These are phyloP conservation scores for Phaeosphaeria sp. DNA, from an alignment of 2,329 filamentous ascomycete species.

Conservation along the genomic window DNA sequence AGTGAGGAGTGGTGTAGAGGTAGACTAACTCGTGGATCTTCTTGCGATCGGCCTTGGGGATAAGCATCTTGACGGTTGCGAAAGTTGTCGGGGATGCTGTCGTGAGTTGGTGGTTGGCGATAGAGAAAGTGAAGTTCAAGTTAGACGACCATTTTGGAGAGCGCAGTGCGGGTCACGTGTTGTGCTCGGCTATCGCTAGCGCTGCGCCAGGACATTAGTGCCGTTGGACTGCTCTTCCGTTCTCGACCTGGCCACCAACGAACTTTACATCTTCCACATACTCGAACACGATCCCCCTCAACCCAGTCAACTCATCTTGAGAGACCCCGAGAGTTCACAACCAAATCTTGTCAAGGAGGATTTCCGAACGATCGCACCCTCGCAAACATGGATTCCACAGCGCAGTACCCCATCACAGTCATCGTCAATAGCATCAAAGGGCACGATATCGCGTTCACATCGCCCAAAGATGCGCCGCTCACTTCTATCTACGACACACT, in stretches of 20 bases:
- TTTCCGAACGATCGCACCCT: not conserved
- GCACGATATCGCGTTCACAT: conserved; percentile 79
- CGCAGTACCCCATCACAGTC: conserved; percentile 55
- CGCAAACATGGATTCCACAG: conserved; percentile 31
- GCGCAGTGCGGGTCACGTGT: conserved; percentile 11
- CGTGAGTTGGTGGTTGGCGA: conserved; percentile 22
- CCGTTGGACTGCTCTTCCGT: not conserved
- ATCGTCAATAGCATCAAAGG: conserved; percentile 86
- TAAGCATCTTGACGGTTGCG: conserved; percentile 71
- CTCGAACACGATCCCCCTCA: not conserved
- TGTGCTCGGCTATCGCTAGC: conserved; percentile 1
- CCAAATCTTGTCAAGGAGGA: not conserved
- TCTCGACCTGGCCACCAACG: not conserved
- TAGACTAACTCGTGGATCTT: conserved; percentile 99
- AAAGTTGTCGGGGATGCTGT: conserved; percentile 33
- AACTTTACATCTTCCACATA: not conserved
- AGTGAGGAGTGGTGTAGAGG: conserved; percentile 23
- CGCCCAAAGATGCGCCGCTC: conserved; percentile 71
- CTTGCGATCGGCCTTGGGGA: conserved; percentile 99
- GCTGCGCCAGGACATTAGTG: not conserved
- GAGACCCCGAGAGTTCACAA: too few relatives aligned
- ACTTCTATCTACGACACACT: conserved; percentile 71
- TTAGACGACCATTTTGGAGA: conserved; percentile 16
- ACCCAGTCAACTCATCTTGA: too few relatives aligned
- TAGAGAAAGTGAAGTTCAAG: conserved; percentile 20